Percentiles rank a stretch among this genome's conserved stretches.
Evolutionary conservation across 192 early-diverging fungal species (phyloP).

Genomic region (Entophlyctis helioformis): DNA sequence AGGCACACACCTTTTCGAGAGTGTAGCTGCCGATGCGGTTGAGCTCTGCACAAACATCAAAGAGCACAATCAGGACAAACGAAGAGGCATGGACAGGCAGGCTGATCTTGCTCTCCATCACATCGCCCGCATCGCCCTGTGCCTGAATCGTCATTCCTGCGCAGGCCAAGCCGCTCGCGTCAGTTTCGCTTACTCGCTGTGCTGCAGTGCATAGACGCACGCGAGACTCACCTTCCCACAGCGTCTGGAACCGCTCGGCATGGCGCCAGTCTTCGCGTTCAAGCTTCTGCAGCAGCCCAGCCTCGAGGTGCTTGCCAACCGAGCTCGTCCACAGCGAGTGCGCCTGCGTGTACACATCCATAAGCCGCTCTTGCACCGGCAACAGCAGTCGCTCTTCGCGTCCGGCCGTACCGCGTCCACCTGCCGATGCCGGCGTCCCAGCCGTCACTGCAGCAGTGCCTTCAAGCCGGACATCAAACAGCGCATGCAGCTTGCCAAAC

Average conservation of each 20-base stretch:
- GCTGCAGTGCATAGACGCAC: no score
- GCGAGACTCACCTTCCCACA: constrained; percentile 35
- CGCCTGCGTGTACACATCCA: constrained; percentile 20
- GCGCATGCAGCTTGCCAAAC: constrained; percentile 10
- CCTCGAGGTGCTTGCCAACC: constrained; percentile 6
- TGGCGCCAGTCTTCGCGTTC: constrained; percentile 23
- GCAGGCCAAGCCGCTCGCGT: no score
- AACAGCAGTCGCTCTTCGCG: constrained; percentile 21
- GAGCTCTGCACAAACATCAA: no score
- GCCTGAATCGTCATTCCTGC: no score
- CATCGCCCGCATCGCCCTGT: no score
- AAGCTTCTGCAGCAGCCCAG: constrained; percentile 12
- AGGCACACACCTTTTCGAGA: constrained; percentile 29
- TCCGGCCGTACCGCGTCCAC: background rate
- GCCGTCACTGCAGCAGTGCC: no score
- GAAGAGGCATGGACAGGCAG: no score
- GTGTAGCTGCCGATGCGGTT: constrained; percentile 25
- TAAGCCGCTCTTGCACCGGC: constrained; percentile 12
- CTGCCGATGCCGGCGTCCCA: no score
- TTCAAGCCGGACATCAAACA: no score
- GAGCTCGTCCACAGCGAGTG: constrained; percentile 30
- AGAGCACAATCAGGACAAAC: no score
- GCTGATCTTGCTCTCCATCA: no score
- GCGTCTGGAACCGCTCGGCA: constrained; percentile 17
- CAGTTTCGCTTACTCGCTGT: no score